A percentile compares a stretch with the other conserved stretches of the same genome.
Conservation (phyloP, 257 asterid genomes). For the Ajuga chamaepitys region DNA sequence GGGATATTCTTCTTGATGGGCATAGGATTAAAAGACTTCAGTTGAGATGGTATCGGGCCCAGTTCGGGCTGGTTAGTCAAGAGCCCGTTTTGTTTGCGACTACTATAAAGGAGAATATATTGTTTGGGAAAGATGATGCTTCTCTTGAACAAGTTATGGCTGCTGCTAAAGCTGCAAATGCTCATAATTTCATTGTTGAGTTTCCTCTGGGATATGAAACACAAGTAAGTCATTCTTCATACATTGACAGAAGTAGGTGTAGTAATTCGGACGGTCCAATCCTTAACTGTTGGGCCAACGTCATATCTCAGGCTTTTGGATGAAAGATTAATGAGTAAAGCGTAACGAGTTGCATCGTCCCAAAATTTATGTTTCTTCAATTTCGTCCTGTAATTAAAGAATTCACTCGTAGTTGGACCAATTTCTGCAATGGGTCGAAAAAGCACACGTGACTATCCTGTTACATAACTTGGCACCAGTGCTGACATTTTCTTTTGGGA, state of each 20-base stretch:
- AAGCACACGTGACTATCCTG: no score
- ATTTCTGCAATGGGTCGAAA: no score
- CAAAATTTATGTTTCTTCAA: no score
- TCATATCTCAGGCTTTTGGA: no score
- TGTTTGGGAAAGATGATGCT: conserved; percentile 42
- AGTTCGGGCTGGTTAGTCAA: conserved; percentile 51
- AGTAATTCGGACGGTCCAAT: conserved; percentile 45
- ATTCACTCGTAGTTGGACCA: no score
- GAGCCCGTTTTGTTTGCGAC: conserved; percentile 49
- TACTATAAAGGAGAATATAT: conserved; percentile 36
- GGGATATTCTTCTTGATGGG: conserved; percentile 46
- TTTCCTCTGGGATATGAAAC: conserved; percentile 45
- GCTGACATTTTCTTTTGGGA: no score
- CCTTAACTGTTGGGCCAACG: no score
- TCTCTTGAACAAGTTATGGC: conserved; percentile 25
- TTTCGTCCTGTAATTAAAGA: no score
- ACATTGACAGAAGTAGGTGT: conserved; percentile 25
- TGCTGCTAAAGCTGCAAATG: conserved; percentile 46
- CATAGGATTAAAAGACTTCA: conserved; percentile 32
- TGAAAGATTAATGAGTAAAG: no score
- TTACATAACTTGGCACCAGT: no score
- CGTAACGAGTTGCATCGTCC: no score
- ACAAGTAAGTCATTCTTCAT: conserved; percentile 21
- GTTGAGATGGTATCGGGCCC: conserved; percentile 44
- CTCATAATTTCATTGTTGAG: conserved; percentile 37